Evolutionary conservation across 441 rosid species (phyloP).

Genomic region (Capsella rubella): DNA sequence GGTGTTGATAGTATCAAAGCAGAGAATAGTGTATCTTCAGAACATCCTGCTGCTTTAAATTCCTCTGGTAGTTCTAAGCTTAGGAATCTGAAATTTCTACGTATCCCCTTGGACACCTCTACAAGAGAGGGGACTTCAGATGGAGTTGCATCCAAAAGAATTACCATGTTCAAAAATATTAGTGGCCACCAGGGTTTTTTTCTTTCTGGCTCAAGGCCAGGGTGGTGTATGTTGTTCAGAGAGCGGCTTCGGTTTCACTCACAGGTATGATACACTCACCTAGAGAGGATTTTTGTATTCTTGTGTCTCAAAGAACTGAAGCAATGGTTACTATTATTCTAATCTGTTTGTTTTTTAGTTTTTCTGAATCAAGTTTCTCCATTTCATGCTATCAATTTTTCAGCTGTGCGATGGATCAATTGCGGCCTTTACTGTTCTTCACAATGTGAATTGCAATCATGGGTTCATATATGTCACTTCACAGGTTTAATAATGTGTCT

Average conservation of each 20-base stretch:
- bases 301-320: conserved; percentile 28
- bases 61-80: conserved; percentile 73
- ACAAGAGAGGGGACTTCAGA: conserved; percentile 73
- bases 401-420: conserved; percentile 98
- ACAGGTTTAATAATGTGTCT: conserved; percentile 61
- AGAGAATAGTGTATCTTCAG: conserved; percentile 61
- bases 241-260: conserved; percentile 95
- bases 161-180: conserved; percentile 86
- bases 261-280: conserved; percentile 65
- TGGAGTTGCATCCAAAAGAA: conserved; percentile 69
- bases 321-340: conserved; percentile 13
- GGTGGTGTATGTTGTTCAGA: conserved; percentile 97
- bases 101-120: conserved; percentile 77
- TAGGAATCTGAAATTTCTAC: conserved; percentile 82
- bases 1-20: conserved; percentile 69
- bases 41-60: conserved; percentile 53
- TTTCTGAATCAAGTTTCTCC: conserved; percentile 33
- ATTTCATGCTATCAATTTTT: conserved; percentile 45
- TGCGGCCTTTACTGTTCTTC: conserved; percentile 97
- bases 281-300: conserved; percentile 16
- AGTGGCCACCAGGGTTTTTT: conserved; percentile 91
- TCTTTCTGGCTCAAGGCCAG: conserved; percentile 94
- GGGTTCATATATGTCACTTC: conserved; percentile 98
- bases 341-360: conserved; percentile 15
- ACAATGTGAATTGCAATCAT: conserved; percentile 95